Evolutionary conservation across 2,329 filamentous ascomycete species (phyloP).

Genomic region (Aureobasidium sp.): DNA sequence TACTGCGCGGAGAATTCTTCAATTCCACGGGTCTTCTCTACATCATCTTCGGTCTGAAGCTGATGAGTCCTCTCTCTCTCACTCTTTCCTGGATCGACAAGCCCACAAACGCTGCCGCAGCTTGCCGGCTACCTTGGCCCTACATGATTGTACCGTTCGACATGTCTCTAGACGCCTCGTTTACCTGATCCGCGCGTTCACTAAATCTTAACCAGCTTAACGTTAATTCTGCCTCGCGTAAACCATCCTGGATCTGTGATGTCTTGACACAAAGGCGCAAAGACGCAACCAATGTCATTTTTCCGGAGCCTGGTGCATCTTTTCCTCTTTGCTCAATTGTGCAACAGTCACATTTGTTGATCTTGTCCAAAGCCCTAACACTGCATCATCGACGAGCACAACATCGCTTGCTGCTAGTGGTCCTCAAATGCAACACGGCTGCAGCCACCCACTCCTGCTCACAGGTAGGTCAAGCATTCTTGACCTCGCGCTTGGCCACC

Average conservation of each 20-base stretch:
- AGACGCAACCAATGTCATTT: no score
- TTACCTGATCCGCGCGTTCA: not conserved
- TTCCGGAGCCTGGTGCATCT: no score
- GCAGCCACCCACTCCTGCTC: not conserved
- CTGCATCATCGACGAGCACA: not conserved
- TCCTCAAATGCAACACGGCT: not conserved
- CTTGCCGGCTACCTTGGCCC: not conserved
- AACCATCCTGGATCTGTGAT: no score
- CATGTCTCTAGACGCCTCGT: no score
- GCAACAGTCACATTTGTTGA: not conserved
- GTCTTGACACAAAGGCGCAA: no score
- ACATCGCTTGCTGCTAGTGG: not conserved
- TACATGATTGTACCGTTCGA: no score
- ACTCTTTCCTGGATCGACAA: no score
- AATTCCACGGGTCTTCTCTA: no score
- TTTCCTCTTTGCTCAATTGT: not conserved
- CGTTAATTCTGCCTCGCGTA: no score
- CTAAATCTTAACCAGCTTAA: not conserved
- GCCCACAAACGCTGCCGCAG: not conserved
- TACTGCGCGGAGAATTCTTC: no score
- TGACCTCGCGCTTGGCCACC: constrained; percentile 12
- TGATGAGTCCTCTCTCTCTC: no score
- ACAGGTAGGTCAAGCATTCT: constrained; percentile 10
- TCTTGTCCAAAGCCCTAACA: not conserved
- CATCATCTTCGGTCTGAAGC: no score